Conservation (phyloP, 2,329 filamentous ascomycete genomes). For the Colletotrichum phormii region DNA sequence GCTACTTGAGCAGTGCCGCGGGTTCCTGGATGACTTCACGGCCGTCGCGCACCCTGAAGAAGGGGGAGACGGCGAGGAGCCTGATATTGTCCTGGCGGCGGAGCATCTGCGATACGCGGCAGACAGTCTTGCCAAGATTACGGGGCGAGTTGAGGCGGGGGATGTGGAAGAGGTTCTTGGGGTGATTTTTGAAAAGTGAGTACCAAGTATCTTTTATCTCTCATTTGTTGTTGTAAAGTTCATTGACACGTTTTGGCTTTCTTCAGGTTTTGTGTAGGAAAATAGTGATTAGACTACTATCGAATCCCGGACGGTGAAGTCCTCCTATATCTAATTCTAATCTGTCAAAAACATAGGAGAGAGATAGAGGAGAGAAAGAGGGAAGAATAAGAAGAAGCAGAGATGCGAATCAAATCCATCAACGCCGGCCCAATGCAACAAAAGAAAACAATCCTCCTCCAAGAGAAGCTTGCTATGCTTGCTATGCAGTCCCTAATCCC, state of each 20-base stretch:
- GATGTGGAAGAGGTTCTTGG: conserved; percentile 97
- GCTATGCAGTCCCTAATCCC: background rate
- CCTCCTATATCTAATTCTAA: conserved; percentile 29
- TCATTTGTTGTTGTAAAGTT: background rate
- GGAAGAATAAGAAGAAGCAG: background rate
- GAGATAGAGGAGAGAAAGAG: background rate
- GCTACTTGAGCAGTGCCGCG: conserved; percentile 79
- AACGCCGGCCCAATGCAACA: conserved; percentile 1
- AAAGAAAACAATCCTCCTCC: background rate
- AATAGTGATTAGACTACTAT: conserved; percentile 47
- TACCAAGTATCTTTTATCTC: conserved; percentile 39
- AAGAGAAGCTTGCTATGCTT: background rate
- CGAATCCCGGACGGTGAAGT: conserved; percentile 15
- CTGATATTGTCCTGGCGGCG: conserved; percentile 90
- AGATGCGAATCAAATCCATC: background rate
- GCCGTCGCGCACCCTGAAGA: conserved; percentile 59
- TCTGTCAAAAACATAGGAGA: background rate
- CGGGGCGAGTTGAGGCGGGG: conserved; percentile 83
- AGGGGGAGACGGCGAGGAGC: conserved; percentile 54
- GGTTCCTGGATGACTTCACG: conserved; percentile 80
- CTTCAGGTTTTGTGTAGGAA: conserved; percentile 67
- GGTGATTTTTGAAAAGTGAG: conserved; percentile 97
- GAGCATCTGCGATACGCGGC: conserved; percentile 88
- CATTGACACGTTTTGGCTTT: background rate
- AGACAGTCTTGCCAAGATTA: conserved; percentile 85